phyloP scores from a whole-genome alignment of 345 rosid species.

The Psidium friedrichsthalianum region DNA sequence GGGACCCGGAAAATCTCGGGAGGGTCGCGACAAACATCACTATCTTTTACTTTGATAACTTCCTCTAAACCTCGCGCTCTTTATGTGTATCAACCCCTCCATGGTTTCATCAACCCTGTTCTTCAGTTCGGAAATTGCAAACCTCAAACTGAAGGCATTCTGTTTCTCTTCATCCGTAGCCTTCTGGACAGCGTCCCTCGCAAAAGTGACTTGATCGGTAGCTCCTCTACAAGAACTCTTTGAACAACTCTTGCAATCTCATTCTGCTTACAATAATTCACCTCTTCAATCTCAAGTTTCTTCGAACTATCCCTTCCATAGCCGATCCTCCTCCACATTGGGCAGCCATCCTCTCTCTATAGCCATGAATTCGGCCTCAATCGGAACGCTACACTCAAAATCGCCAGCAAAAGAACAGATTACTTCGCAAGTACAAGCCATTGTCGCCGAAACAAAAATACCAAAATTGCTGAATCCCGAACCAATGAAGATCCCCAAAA shows the following conservation, averaged over 20 bases:
- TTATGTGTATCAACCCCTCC: not conserved
- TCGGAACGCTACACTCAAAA: not conserved
- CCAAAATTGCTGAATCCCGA: not conserved
- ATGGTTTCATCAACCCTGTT: no score
- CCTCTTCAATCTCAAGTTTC: constrained; percentile 35
- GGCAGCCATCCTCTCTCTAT: constrained; percentile 8
- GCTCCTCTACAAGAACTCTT: no score
- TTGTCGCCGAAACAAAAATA: not conserved
- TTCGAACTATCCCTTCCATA: constrained; percentile 21
- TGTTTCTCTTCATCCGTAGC: no score
- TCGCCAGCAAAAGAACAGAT: not conserved
- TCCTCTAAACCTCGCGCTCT: not conserved
- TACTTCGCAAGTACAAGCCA: not conserved
- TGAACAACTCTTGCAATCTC: constrained; percentile 23
- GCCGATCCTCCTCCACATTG: constrained; percentile 12
- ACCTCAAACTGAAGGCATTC: no score
- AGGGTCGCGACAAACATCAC: no score
- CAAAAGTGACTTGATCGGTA: no score
- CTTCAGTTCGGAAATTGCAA: no score
- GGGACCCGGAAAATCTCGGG: no score
- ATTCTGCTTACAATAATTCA: constrained; percentile 16
- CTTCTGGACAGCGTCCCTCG: no score
- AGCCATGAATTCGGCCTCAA: constrained; percentile 25
- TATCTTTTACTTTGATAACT: not conserved
- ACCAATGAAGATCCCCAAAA: not conserved